Evolutionary conservation across 1,284 basidiomycete genomes (phyloP), one percentile per base, ranked within the genome.

Genomic region (Heterobasidion irregulare): DNA sequence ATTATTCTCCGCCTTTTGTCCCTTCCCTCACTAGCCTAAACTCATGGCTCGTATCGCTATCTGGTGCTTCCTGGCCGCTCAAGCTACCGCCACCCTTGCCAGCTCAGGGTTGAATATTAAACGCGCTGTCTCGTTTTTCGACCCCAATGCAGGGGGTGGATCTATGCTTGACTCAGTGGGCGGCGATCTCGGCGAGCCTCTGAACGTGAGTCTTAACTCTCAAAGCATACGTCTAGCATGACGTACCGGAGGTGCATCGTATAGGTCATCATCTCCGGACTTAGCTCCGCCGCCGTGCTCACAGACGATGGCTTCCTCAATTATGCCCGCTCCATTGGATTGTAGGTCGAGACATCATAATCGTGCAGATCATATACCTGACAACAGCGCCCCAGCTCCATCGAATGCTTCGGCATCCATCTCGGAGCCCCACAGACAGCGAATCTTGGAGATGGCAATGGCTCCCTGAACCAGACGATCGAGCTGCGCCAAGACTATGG

Each of bases 351-450:
- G 26, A 26, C 26, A 26, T 26, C 26, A 26, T 5, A 26, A 26
- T 26, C 26, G 4, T 26, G 26, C 26, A 26, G 26, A 5, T 26
- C 26, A 26, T 26, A 26, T 26, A 5, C 5, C 52, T 6, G 36
- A 47, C 26, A 26, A 26, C 26, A 26, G 26, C 26, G 26, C 26
- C 26, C 26, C 26, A 86, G 85, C 66, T 85, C 87, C 12, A 75
- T 76, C 52, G 87, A 91, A 66, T 91, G 88, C 65, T 66, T 89
- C 34, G 86, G 82, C 26, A 68, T 89, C 57, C 87, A 86, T 62
- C 60, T 80, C 10, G 86, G 86, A 3, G 73, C 62, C 38, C 78
- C 78, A 0, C 85, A 89, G 62, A 70, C 78, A 48, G 87, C 87
- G 32, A 76, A 89, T 64, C 76, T 89, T 8, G 88, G 87, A 12